Conservation (phyloP, 768 basidiomycete genomes). For the Phanerochaete carnosa region DNA sequence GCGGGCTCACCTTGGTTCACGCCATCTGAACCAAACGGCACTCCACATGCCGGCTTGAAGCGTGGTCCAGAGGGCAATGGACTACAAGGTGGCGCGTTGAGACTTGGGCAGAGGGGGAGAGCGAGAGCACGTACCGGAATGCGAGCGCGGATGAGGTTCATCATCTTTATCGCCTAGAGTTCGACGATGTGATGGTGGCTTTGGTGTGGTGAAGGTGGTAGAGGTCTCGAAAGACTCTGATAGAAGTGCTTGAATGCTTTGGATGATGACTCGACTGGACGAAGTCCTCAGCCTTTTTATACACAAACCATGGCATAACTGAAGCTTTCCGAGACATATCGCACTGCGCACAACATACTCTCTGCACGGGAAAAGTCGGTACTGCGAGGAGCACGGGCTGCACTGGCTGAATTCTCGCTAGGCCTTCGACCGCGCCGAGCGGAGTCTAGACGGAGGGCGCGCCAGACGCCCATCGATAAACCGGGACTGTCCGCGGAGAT, state of each 20-base stretch:
- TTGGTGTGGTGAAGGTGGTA: background rate
- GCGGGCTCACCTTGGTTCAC: background rate
- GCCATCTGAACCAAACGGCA: constrained; percentile 8
- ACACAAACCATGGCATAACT: background rate
- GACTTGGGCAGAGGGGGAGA: background rate
- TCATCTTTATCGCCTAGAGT: constrained; percentile 3
- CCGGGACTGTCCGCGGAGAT: background rate
- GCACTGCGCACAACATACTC: background rate
- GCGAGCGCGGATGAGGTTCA: constrained; percentile 10
- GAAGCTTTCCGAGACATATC: background rate
- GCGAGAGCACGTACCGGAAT: constrained; percentile 3
- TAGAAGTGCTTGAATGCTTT: background rate
- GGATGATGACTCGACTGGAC: background rate
- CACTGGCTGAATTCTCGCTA: background rate
- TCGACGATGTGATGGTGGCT: background rate
- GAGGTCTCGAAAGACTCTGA: background rate
- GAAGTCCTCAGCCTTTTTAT: background rate
- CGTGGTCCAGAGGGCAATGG: constrained; percentile 3
- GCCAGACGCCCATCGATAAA: background rate
- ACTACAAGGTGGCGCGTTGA: background rate
- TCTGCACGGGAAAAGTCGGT: constrained; percentile 2
- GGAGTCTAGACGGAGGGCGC: background rate
- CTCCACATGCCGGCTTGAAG: constrained; percentile 3
- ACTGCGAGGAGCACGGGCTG: background rate
- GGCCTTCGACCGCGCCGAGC: constrained; percentile 1